Conservation (phyloP, 257 asterid species). For the Coffea canephora region DNA sequence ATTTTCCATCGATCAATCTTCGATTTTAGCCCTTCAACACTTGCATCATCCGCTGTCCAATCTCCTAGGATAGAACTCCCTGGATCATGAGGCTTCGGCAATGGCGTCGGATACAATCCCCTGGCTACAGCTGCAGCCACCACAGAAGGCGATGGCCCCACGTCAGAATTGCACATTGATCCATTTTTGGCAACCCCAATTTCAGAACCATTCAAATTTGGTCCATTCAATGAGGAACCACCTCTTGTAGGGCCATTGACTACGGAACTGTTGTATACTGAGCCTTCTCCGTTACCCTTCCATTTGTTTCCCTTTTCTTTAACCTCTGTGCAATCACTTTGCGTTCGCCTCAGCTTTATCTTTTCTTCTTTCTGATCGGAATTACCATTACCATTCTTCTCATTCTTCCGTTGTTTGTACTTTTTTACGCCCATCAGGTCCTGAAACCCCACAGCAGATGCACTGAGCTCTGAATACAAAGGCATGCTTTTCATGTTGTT, state of each 20-base stretch:
- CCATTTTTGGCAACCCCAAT: slow-evolving; percentile 14
- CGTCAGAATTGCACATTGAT: slow-evolving; percentile 35
- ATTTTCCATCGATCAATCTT: slow-evolving; percentile 72
- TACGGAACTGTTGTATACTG: not conserved
- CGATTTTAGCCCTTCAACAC: slow-evolving; percentile 57
- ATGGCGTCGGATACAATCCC: slow-evolving; percentile 39
- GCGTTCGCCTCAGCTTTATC: slow-evolving; percentile 30
- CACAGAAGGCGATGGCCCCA: slow-evolving; percentile 73
- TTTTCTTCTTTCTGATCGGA: not conserved
- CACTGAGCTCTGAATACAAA: slow-evolving; percentile 26
- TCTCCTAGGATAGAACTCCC: slow-evolving; percentile 64
- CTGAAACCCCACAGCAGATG: slow-evolving; percentile 30
- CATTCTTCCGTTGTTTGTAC: not conserved
- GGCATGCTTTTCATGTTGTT: slow-evolving; percentile 63
- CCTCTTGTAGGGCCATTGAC: slow-evolving; percentile 21
- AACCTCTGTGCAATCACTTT: slow-evolving; percentile 31
- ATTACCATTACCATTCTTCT: not conserved
- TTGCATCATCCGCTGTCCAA: slow-evolving; percentile 62
- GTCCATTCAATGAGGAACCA: slow-evolving; percentile 26
- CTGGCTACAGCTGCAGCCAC: slow-evolving; percentile 57
- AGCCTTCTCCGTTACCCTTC: not conserved
- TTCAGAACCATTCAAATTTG: slow-evolving; percentile 42
- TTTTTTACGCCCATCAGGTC: slow-evolving; percentile 23
- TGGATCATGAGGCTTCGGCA: slow-evolving; percentile 25
- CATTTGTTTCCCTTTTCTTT: slow-evolving; percentile 3